These are phyloP conservation scores for Monilinia vaccinii-corymbosi DNA, from an alignment of 2,329 filamentous ascomycete species.

Conservation along the genomic window DNA sequence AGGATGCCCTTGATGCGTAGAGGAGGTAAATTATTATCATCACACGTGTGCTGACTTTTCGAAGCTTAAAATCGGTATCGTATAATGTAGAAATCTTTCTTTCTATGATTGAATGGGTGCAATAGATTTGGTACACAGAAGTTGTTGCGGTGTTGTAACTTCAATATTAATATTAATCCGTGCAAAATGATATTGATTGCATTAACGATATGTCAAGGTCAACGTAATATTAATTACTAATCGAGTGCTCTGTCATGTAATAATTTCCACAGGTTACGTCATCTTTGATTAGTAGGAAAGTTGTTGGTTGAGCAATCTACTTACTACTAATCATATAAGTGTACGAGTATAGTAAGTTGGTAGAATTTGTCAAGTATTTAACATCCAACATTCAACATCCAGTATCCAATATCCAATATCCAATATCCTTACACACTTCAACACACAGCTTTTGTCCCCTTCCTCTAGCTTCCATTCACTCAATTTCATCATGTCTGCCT, in stretches of 20 bases:
- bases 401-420: neutral
- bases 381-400: too few species aligned
- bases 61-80: neutral
- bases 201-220: neutral
- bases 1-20: neutral
- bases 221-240: too few species aligned
- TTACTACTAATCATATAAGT: too few species aligned
- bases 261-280: neutral
- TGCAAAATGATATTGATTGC: slow-evolving; percentile 7
- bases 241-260: too few species aligned
- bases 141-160: neutral
- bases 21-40: neutral
- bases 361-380: neutral
- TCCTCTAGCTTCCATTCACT: neutral
- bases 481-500: slow-evolving; percentile 22
- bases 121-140: neutral
- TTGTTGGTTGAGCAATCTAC: neutral
- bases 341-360: too few species aligned
- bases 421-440: neutral
- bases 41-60: neutral
- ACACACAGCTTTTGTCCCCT: neutral
- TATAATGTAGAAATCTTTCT: neutral
- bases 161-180: too few species aligned
- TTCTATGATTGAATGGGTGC: neutral
- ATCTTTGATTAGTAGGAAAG: neutral